phyloP scores from a whole-genome alignment of 2,329 filamentous ascomycete species.

The Cordyceps pruinosa region DNA sequence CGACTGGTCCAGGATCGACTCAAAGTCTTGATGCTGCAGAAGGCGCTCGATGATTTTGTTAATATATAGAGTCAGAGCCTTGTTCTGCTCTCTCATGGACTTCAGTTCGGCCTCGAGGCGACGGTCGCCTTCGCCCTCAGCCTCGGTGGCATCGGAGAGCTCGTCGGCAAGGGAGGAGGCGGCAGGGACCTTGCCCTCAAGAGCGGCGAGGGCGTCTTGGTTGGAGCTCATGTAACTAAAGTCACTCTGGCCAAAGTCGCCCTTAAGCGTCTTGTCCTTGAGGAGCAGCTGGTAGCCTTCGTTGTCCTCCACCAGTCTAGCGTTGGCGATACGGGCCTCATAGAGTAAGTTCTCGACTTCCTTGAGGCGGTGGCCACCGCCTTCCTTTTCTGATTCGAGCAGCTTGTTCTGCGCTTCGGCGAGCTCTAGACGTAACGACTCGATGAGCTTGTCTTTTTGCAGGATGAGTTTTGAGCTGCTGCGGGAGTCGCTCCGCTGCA shows the following conservation, averaged over 20 bases:
- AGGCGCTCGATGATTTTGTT: constrained; percentile 98
- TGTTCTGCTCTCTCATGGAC: constrained; percentile 85
- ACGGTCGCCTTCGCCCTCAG: constrained; percentile 54
- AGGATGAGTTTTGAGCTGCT: constrained; percentile 85
- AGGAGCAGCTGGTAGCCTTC: constrained; percentile 95
- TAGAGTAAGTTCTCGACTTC: constrained; percentile 87
- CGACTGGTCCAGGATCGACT: constrained; percentile 82
- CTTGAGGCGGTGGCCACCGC: constrained; percentile 76
- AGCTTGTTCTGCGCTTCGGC: constrained; percentile 94
- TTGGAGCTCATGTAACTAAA: constrained; percentile 66
- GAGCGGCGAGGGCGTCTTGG: constrained; percentile 56
- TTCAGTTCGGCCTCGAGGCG: constrained; percentile 74
- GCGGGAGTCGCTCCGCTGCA: constrained; percentile 81
- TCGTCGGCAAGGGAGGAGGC: constrained; percentile 75
- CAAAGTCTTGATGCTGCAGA: constrained; percentile 89
- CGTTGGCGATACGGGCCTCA: constrained; percentile 92
- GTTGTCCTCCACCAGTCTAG: constrained; percentile 94
- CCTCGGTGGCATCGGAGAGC: constrained; percentile 61
- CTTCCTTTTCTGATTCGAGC: constrained; percentile 88
- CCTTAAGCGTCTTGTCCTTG: constrained; percentile 90
- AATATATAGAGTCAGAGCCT: constrained; percentile 94
- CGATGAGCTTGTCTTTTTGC: constrained; percentile 95
- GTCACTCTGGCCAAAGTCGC: constrained; percentile 78
- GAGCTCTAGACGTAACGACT: constrained; percentile 82
- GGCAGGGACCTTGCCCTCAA: constrained; percentile 47